Conservation (phyloP, 768 basidiomycete genomes). For the Pisolithus orientalis region DNA sequence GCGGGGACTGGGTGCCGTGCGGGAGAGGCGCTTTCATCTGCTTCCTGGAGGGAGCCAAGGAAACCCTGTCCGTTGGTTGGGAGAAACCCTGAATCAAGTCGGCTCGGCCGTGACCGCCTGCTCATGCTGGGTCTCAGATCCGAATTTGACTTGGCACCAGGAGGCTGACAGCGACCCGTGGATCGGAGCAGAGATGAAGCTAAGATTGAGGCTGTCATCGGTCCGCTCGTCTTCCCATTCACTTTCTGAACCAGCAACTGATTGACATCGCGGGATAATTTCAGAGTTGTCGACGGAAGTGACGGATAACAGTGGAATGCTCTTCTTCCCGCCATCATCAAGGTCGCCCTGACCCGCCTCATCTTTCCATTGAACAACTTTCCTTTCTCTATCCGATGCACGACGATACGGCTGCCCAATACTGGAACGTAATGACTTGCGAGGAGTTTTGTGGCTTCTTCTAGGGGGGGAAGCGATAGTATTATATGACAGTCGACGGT, state of each 20-base stretch:
- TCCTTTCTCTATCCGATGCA: conserved; percentile 61
- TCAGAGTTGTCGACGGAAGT: conserved; percentile 33
- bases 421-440: conserved; percentile 69
- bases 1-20: conserved; percentile 29
- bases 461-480: conserved; percentile 41
- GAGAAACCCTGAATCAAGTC: conserved; percentile 66
- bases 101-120: conserved; percentile 56
- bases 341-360: conserved; percentile 79
- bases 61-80: conserved; percentile 42
- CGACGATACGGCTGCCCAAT: conserved; percentile 55
- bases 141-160: conserved; percentile 7
- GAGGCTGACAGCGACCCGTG: conserved; percentile 31
- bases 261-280: conserved; percentile 28
- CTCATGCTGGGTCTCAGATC: conserved; percentile 10
- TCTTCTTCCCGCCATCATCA: conserved; percentile 48
- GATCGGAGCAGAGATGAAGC: conserved; percentile 33
- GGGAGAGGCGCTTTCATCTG: conserved; percentile 52
- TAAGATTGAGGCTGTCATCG: conserved; percentile 65
- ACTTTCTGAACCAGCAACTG: conserved; percentile 65
- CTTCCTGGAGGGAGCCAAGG: conserved; percentile 64
- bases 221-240: conserved; percentile 91
- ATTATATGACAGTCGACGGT: conserved; percentile 40
- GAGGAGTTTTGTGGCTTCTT: conserved; percentile 51
- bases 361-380: conserved; percentile 84
- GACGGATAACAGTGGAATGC: conserved; percentile 16